A percentile compares a stretch with the other conserved stretches of the same genome.
Conservation (phyloP, 352 stramenopile genomes). For the Albugo laibachii region DNA sequence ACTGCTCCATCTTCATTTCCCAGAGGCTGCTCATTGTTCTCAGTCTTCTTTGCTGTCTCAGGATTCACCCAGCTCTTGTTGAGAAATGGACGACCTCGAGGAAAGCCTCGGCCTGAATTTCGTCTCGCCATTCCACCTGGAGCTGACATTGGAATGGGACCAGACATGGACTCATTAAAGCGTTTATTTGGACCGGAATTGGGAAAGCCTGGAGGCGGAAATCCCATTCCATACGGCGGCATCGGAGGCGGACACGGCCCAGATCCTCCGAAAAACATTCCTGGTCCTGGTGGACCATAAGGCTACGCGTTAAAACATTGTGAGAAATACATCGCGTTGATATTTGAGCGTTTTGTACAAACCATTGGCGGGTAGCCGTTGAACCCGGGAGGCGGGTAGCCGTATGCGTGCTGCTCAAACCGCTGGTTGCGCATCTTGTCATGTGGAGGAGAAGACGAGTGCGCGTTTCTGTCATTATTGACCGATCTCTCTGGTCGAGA, state of each 20-base stretch:
- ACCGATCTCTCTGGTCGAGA: neutral
- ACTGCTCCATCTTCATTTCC: constrained; percentile 9
- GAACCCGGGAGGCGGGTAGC: too few species aligned
- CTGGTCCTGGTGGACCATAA: constrained; percentile 12
- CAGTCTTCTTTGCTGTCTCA: constrained; percentile 35
- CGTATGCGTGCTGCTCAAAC: too few species aligned
- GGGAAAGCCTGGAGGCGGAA: constrained; percentile 31
- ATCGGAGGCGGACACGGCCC: constrained; percentile 10
- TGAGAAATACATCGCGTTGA: too few species aligned
- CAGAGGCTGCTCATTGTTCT: constrained; percentile 6
- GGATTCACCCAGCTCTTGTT: constrained; percentile 76
- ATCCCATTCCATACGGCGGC: constrained; percentile 57
- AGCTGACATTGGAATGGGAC: too few species aligned
- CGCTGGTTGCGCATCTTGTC: too few species aligned
- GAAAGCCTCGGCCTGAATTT: constrained; percentile 15
- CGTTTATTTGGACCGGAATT: constrained; percentile 8
- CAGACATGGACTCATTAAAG: too few species aligned
- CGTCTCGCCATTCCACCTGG: neutral
- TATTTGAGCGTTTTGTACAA: too few species aligned
- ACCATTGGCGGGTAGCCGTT: too few species aligned
- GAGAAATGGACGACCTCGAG: constrained; percentile 28
- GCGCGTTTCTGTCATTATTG: neutral
- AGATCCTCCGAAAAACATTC: neutral
- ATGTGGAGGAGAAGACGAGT: neutral
- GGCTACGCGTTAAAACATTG: constrained; percentile 11